Base-by-base conservation (phyloP, 2,329 filamentous ascomycete species). In the Cyphellophora europaea region DNA sequence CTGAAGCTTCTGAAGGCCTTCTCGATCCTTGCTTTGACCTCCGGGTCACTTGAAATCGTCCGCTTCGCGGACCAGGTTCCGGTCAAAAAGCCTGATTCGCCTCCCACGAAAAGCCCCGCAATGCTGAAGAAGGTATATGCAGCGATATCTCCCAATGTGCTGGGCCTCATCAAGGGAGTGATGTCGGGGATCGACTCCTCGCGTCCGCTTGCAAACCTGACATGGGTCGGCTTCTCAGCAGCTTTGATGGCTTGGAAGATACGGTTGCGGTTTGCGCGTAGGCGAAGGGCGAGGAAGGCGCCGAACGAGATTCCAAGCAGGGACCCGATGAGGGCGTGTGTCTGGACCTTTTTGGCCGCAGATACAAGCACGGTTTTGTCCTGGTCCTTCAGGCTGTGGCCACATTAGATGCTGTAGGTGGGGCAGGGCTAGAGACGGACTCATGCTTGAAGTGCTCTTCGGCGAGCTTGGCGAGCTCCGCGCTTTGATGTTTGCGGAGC, bases 221-320 rank as follows among this genome's bases (percentile, higher is more conserved):
- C 67, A 35, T 74, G 65, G 0, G 69, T 72, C 0, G 79, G 79
- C 53, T 71, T 74, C 51, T 81, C 74, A 33, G 66, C 58, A 0
- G 75, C 67, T 13, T 69, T 66, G 57, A 82, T 74, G 5, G 72
- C 70, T 28, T 67, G 65, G 60, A 79, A 81, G 54, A 79, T 69
- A n/a, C 66, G 61, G 19, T 62, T 56, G 30, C 78, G 68, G 40
- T 69, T 65, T 25, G 57, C 57, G 25, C 78, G 65, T 8, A 82
- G 52, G 6, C 75, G 64, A 44, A 69, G 67, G 3, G 77, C 77
- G 11, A 74, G 57, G 36, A 67, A 69, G 14, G 75, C 43, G 3
- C 76, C 76, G 0, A 82, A 59, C 0, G 69, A 71, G 2, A 82
- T 52, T 3, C 79, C 78, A 2, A 77, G 42, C 5, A 74, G 50